Evolutionary conservation across 2,329 filamentous ascomycete species (phyloP), one percentile per base, ranked within the genome.

Genomic region (Aspergillus vadensis): DNA sequence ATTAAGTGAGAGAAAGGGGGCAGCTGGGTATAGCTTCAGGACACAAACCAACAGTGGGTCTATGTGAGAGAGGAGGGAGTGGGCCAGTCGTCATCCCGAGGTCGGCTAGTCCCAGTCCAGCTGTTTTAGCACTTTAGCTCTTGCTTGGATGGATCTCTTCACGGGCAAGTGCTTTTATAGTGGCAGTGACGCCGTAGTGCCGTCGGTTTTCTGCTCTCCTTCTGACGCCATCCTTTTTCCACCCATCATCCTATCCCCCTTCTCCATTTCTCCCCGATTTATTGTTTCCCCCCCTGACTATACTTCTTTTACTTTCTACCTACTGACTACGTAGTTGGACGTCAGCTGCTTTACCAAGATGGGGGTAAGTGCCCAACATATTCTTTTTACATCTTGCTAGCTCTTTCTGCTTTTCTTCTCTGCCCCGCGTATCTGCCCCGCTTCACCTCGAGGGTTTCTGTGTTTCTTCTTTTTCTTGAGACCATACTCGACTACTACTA

Each of bases 361-460:
- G 53, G 53, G 53, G 23, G 53, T 55, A 17, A 55, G 53, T 36
- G 32, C 32, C 32, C 32, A 36, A 36, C 32, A 36, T 23, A 5
- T 32, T 9, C n/a, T 6, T 17, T 7, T 32, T 10, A 47, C 30
- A 9, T 15, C 17, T 41, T 32, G 10, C 39, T 44, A 7, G 9
- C 23, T 21, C 19, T 21, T 17, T 9, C 19, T 52, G 30, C 27
- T 43, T 14, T 19, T 4, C 27, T 36, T 57, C 14, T 2, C 25
- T 58, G 55, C 58, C 61, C 58, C 61, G 58, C 58, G 27, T 52
- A 52, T 8, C 53, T 55, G 53, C 54, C 55, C 54, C 55, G 44
- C 58, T 48, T 39, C 32, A 49, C 32, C 47, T 47, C 27, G 38
- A 3, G 25, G 7, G 25, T 27, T 27, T 27, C 7, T 27, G 21